Conservation (phyloP, 1,139 yeast genomes). For the Ogataea hybrid region DNA sequence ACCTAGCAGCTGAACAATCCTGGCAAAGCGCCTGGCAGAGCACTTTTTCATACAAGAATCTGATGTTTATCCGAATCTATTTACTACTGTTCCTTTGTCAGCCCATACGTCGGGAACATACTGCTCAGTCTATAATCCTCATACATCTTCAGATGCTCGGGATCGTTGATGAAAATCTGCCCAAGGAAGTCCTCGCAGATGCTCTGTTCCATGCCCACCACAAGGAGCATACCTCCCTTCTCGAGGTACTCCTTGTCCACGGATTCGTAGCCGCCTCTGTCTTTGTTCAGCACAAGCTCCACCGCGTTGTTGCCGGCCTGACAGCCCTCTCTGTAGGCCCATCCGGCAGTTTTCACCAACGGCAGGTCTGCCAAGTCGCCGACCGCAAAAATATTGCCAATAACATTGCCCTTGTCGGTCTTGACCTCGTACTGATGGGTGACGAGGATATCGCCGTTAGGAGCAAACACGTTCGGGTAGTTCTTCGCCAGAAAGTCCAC, state of each 20-base stretch:
- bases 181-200: slow-evolving; percentile 11
- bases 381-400: slow-evolving; percentile 21
- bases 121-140: slow-evolving; percentile 28
- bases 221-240: slow-evolving; percentile 10
- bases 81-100: neutral
- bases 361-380: slow-evolving; percentile 25
- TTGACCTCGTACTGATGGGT: slow-evolving; percentile 7
- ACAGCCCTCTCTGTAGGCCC: slow-evolving; percentile 21
- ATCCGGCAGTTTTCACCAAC: slow-evolving; percentile 28
- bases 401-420: slow-evolving; percentile 1
- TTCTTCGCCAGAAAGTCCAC: slow-evolving; percentile 5
- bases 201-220: slow-evolving; percentile 13
- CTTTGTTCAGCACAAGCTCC: slow-evolving; percentile 1
- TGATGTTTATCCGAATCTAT: no score
- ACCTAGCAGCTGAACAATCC: no score
- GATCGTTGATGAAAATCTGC: slow-evolving; percentile 7
- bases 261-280: slow-evolving; percentile 16
- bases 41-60: no score
- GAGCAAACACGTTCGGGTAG: slow-evolving; percentile 6
- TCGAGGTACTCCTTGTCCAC: neutral
- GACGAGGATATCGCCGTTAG: slow-evolving; percentile 9
- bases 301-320: slow-evolving; percentile 18
- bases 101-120: slow-evolving; percentile 7
- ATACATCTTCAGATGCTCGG: slow-evolving; percentile 13
- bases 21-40: no score